These are phyloP conservation scores for Oleoguttula mirabilis DNA, from an alignment of 495 filamentous ascomycete species.

Conservation along the genomic window DNA sequence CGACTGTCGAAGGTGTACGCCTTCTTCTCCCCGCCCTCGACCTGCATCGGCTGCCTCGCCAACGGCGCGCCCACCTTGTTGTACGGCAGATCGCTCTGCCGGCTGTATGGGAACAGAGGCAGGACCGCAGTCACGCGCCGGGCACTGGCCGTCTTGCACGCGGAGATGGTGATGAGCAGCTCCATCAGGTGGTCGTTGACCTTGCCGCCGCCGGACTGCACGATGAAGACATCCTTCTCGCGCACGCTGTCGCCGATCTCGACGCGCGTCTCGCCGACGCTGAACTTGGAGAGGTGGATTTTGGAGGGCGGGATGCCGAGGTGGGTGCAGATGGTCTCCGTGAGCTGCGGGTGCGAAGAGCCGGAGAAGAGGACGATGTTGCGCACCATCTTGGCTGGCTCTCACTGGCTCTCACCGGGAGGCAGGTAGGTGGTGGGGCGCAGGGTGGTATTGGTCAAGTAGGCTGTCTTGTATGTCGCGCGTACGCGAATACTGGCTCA, in stretches of 20 bases:
- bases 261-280: conserved; percentile 85
- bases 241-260: conserved; percentile 93
- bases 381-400: conserved; percentile 79
- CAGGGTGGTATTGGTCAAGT: too few species aligned
- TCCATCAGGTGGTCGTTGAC: conserved; percentile 96
- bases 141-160: conserved; percentile 93
- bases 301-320: conserved; percentile 75
- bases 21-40: conserved; percentile 28
- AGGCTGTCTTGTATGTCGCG: too few species aligned
- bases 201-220: conserved; percentile 77
- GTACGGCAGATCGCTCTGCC: conserved; percentile 91
- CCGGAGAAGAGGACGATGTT: conserved; percentile 92
- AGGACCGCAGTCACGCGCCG: conserved; percentile 85
- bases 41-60: conserved; percentile 46
- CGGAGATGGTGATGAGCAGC: conserved; percentile 88
- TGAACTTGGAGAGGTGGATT: conserved; percentile 79
- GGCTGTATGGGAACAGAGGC: conserved; percentile 89
- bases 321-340: conserved; percentile 69
- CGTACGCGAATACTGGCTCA: too few species aligned
- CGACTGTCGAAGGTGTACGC: conserved; percentile 87
- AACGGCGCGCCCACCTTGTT: conserved; percentile 86
- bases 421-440: too few species aligned
- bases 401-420: too few species aligned
- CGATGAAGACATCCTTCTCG: conserved; percentile 95
- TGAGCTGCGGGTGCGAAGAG: conserved; percentile 80